These are phyloP conservation scores for Dioszegia crocea DNA, from an alignment of 768 basidiomycete genomes.

Conservation along the genomic window DNA sequence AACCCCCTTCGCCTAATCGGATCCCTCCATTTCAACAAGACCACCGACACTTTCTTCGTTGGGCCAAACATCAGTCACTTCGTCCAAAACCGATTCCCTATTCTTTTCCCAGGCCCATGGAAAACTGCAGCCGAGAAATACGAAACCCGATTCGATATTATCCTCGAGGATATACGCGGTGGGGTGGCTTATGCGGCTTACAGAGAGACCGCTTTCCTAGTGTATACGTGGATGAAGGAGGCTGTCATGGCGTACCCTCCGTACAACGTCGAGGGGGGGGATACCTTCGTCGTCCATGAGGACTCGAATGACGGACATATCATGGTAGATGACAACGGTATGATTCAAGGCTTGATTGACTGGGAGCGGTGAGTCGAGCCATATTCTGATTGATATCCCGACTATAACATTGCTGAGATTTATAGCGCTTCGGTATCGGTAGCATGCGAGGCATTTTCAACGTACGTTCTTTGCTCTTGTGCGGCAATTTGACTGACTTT, in stretches of 20 bases:
- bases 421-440: not conserved
- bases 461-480: no score
- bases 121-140: not conserved
- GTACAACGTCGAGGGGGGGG: not conserved
- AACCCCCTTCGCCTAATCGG: not conserved
- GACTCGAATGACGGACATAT: conserved; percentile 40
- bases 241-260: conserved; percentile 1
- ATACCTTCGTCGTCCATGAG: conserved; percentile 23
- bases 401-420: not conserved
- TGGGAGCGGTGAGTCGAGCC: conserved; percentile 38
- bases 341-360: conserved; percentile 41
- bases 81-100: not conserved
- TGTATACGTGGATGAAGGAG: conserved; percentile 1
- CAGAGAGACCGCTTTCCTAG: not conserved
- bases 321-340: conserved; percentile 30
- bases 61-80: not conserved
- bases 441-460: conserved; percentile 7
- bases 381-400: no score
- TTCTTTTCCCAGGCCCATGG: not conserved
- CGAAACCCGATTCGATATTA: not conserved
- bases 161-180: not conserved
- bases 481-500: no score
- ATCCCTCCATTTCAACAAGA: not conserved
- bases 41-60: not conserved
- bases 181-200: not conserved